Percentiles rank a stretch among this genome's conserved stretches.
phyloP scores from a whole-genome alignment of 2,329 filamentous ascomycete genomes.

The Xylariomycetidae sp. region DNA sequence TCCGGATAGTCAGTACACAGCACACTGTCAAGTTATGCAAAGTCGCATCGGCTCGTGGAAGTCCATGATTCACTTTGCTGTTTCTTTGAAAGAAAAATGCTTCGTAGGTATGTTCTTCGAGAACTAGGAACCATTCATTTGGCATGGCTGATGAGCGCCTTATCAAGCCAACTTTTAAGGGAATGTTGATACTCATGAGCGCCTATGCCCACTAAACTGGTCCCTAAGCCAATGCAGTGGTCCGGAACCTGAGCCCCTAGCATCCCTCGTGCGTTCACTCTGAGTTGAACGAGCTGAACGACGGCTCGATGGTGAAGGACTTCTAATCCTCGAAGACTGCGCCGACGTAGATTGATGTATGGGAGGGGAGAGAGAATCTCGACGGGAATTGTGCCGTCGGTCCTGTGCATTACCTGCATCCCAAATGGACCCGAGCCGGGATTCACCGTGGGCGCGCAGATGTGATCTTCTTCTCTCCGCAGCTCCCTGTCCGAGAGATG shows the following conservation, averaged over 20 bases:
- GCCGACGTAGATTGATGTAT: constrained; percentile 12
- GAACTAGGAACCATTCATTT: too few relatives aligned
- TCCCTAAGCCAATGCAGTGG: constrained; percentile 41
- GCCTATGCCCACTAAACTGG: constrained; percentile 29
- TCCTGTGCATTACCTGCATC: constrained; percentile 8
- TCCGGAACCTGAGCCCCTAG: constrained; percentile 31
- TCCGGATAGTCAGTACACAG: too few relatives aligned
- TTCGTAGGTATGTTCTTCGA: too few relatives aligned
- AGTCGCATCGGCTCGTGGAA: too few relatives aligned
- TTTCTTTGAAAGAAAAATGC: too few relatives aligned
- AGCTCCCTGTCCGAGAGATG: constrained; percentile 10
- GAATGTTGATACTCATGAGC: constrained; percentile 6
- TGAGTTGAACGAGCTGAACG: constrained; percentile 18
- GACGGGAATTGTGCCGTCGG: constrained; percentile 11
- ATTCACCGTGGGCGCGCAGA: constrained; percentile 14
- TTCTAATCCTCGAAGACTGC: constrained; percentile 19
- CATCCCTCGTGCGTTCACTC: constrained; percentile 27
- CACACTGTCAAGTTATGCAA: too few relatives aligned
- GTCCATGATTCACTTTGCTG: too few relatives aligned
- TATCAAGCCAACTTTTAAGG: too few relatives aligned
- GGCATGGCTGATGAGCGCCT: too few relatives aligned
- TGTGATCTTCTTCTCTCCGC: constrained; percentile 18
- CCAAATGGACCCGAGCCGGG: constrained; percentile 18
- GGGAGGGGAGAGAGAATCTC: constrained; percentile 23
- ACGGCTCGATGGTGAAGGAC: constrained; percentile 21